Conservation (phyloP, 2,329 filamentous ascomycete species). For the Fusarium neocosmosporiellum region DNA sequence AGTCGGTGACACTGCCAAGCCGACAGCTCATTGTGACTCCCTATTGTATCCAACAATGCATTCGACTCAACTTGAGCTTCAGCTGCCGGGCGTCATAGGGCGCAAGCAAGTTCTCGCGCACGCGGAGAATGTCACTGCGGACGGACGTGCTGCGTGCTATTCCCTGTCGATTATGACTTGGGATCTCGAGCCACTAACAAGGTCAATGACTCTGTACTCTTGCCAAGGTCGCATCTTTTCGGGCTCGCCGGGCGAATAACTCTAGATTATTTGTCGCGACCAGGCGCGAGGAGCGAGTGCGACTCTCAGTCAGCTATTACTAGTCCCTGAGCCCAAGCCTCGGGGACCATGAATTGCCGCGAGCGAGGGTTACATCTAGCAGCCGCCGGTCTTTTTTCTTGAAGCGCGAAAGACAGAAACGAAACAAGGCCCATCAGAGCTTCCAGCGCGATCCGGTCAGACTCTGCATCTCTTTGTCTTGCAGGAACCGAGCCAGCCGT, state of each 20-base stretch:
- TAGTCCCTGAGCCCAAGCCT: not conserved
- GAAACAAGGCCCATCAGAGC: not conserved
- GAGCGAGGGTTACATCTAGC: not conserved
- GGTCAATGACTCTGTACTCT: constrained; percentile 1
- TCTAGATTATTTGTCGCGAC: constrained; percentile 1
- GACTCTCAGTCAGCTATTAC: constrained; percentile 4
- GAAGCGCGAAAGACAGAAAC: not conserved
- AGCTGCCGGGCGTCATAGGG: constrained; percentile 1
- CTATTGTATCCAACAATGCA: constrained; percentile 23
- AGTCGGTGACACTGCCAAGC: constrained; percentile 1
- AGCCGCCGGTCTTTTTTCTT: not conserved
- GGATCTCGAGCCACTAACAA: constrained; percentile 3
- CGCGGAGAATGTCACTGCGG: not conserved
- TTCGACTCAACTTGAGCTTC: not conserved
- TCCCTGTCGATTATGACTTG: constrained; percentile 3
- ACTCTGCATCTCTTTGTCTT: not conserved
- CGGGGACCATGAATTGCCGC: constrained; percentile 2
- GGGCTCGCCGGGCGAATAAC: constrained; percentile 19
- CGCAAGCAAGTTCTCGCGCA: not conserved
- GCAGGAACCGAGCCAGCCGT: not conserved
- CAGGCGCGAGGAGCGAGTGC: not conserved
- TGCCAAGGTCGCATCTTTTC: not conserved
- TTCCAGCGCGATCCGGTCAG: not conserved
- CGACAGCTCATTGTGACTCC: constrained; percentile 19
- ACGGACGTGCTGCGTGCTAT: not conserved